Evolutionary conservation across 2,329 filamentous ascomycete genomes (phyloP), one percentile per base, ranked within the genome.

Genomic region (Fusarium musae): DNA sequence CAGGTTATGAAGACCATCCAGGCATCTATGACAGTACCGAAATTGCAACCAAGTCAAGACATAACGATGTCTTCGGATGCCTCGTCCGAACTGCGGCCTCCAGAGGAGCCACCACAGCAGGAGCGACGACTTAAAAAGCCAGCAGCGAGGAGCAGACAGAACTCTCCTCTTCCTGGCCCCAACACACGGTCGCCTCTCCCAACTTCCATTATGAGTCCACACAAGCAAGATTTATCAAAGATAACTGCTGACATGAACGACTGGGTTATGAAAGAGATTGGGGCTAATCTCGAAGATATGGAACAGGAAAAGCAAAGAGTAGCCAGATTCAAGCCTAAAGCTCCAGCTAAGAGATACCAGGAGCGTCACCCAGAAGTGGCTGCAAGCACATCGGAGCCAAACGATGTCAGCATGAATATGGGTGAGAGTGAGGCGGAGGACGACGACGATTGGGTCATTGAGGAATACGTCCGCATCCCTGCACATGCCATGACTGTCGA

Each of bases 391-490:
- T 59, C 66, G 19, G 68, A 61, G 16, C 49, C 69, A 39, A 73
- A 63, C 12, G 80, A 82, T 40, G 75, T 72, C 19, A 83, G 83
- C 40, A 79, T 79, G 56, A 78, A 79, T 34, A 81, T 82, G 76
- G 82, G 80, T 28, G 82, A 85, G 21, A 84, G 80, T 62, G 82
- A 83, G 32, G 84, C 83, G 23, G 86, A 87, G 19, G 81, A 82
- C 26, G 81, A 87, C 64, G 85, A 85, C 7, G 89, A 91, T 59
- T 92, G 91, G 82, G 84, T 92, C 34, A 87, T 90, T 47, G 90
- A 92, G 67, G 91, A 90, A 44, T 92, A 92, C 75, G 84, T 91
- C 59, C 89, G 90, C 40, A 85, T 92, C 23, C 88, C 89, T 4
- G 87, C 84, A 6, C 84, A 85, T 64, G 83, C 83, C 32, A 82